Base-by-base conservation (phyloP, 1,139 yeast species). In the Taiozyma sp. region DNA sequence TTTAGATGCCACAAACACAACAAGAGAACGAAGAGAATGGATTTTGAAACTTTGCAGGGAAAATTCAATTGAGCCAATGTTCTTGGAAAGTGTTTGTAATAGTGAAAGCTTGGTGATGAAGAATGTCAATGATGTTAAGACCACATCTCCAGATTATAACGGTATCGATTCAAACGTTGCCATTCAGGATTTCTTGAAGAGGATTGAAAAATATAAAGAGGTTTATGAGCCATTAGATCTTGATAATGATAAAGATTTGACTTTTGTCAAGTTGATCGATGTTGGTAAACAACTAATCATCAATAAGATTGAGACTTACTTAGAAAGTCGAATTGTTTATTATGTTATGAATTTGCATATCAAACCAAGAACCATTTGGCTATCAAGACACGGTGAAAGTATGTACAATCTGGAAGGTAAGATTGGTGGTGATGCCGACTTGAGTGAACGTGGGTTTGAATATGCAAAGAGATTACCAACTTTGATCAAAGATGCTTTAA, bases 351-450 rank as follows among this genome's bases (percentile, higher is more conserved):
- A 93, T 63, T 74, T 93, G 60, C 97, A 91, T 68, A 88, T 90
- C 58, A 88, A 88, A 66, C 96, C 97, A 35, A 79, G 98, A 59
- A 79, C 85, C 56, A 90, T 93, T 55, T 93, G 96, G 91, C 75
- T 93, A 50, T 88, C 96, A 46, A 80, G 99, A 60, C 99, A 93
- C 62, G 99, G 99, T 35, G 99, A 93, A 70, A 86, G 96, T 2
- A 85, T 83, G 66, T 93, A 85, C 72, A 93, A 93, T 67, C 76
- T 93, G 57, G 90, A 93, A 46, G 97, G 97, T 35, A 90, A 90
- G 69, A 86, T 93, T 56, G 99, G 99, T 30, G 99, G 99, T 28
- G 98, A 93, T 71, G 89, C 97, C 3, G 80, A 85, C 61, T 74
- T 93, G 52, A 84, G 95, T 43, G 86, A 85, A 54, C 77, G 99